A percentile compares a stretch with the other conserved stretches of the same genome.
Evolutionary conservation across 2,329 filamentous ascomycete species (phyloP).

Genomic region (Falciphora oryzae): DNA sequence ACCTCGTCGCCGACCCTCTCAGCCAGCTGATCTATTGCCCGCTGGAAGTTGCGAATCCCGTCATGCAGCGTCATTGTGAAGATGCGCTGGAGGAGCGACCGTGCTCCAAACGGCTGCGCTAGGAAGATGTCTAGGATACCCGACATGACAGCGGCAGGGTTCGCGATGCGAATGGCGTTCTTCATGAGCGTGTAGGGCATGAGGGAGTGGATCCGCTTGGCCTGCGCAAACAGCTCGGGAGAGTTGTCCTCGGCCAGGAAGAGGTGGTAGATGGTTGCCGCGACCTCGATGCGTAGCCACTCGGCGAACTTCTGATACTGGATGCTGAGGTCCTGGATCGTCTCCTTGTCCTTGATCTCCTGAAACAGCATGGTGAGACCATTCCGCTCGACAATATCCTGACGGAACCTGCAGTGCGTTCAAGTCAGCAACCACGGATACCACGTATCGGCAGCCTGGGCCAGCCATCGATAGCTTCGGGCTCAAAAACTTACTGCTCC

Average conservation of each 20-base stretch:
- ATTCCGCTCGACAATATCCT: conserved; percentile 64
- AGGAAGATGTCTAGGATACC: conserved; percentile 90
- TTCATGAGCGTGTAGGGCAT: conserved; percentile 92
- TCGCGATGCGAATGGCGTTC: conserved; percentile 93
- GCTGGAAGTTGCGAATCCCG: conserved; percentile 80
- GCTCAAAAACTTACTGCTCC: conserved; percentile 64
- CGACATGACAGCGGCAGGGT: conserved; percentile 96
- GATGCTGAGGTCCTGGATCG: conserved; percentile 79
- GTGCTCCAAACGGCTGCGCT: conserved; percentile 86
- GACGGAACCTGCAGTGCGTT: conserved; percentile 46
- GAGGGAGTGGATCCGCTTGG: conserved; percentile 88
- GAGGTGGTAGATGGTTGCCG: conserved; percentile 92
- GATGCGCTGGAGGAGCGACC: conserved; percentile 88
- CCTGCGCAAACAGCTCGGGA: conserved; percentile 89
- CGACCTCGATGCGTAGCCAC: conserved; percentile 95
- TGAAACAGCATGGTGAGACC: conserved; percentile 88
- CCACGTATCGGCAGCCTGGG: not conserved
- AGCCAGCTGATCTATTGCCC: conserved; percentile 72
- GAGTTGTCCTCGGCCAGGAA: conserved; percentile 98
- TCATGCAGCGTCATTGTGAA: conserved; percentile 89
- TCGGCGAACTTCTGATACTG: conserved; percentile 98
- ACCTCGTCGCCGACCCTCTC: conserved; percentile 75
- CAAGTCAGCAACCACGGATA: conserved; percentile 13
- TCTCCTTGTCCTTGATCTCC: conserved; percentile 87
- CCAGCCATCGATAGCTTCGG: not conserved